Evolutionary conservation across 164 flowering plant species (phyloP), one percentile per base, ranked within the genome.

Genomic region (Saururus chinensis): DNA sequence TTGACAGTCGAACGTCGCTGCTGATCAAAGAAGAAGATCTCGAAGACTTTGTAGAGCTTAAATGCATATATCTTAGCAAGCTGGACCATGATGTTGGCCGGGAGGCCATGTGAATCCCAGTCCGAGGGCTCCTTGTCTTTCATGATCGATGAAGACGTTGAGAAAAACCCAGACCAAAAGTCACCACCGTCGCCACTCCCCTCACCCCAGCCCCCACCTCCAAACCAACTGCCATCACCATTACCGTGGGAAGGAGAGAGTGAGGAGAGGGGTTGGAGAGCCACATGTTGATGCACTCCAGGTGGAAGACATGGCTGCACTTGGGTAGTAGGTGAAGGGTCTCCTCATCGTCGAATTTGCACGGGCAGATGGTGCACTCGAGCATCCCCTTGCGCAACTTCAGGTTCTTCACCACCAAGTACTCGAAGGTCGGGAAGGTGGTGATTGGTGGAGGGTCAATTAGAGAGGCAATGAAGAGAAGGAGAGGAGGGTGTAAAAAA

Each of bases 31-130:
- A 88, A 88, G 14, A 77, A 19, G 57, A 95, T 80, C 19, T 95
- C 96, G 0, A 95, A 83, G 4, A 91, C 62, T 65, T 87, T 88
- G 62, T 88, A 95, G 64, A 71, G 82, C 73, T 88, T 91, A 65
- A 91, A 87, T 0, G 88, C 92, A 41, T 89, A 85, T 4, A 95
- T 83, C 69, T 88, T 87, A 67, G 60, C 76, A n/a, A 95, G 76
- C 65, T 83, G 97, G 23, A 88, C 82, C 1, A 79, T 70, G 12
- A 82, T 80, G 75, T 95, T 84, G 19, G 83, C 95, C 0, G 92
- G 96, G 9, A 95, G 68, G 0, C 97, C 99, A 64, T 95, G 97
- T 0, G 87, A 52, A 45, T 91, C 97, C 95, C 95, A 92, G 3
- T 86, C 96, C 19, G 72, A 70, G 0, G 74, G 59, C 45, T 70